Percentiles rank a stretch among this genome's conserved stretches.
Conservation (phyloP, 2,329 filamentous ascomycete species). For the Colletotrichum kahawae region DNA sequence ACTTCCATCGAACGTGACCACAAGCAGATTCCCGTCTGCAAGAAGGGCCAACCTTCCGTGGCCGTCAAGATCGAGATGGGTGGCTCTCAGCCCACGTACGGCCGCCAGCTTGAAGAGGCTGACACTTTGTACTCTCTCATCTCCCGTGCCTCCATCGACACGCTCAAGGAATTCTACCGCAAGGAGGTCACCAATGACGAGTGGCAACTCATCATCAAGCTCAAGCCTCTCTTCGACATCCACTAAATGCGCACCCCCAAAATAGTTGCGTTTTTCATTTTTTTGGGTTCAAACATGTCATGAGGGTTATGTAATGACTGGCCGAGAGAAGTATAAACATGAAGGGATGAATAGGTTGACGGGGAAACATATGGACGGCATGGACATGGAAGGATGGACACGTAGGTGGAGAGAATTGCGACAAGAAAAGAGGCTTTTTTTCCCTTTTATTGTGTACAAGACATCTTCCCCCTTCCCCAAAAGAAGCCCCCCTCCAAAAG, state of each 20-base stretch:
- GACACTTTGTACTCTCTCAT: slow-evolving; percentile 89
- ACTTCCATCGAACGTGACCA: slow-evolving; percentile 96
- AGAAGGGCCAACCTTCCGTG: slow-evolving; percentile 96
- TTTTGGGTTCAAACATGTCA: neutral
- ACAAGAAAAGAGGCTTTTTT: neutral
- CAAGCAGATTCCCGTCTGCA: slow-evolving; percentile 90
- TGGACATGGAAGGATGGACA: neutral
- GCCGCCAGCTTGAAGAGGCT: slow-evolving; percentile 90
- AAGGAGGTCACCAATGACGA: slow-evolving; percentile 88
- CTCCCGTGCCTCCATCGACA: slow-evolving; percentile 88
- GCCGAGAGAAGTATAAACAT: neutral
- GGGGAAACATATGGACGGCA: neutral
- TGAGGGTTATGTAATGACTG: neutral
- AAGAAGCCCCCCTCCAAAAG: neutral
- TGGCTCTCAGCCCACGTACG: slow-evolving; percentile 89
- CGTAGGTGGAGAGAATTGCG: neutral
- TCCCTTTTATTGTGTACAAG: neutral
- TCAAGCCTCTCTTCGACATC: slow-evolving; percentile 95
- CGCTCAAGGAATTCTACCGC: slow-evolving; percentile 94
- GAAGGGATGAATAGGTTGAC: neutral
- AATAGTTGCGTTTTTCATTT: neutral
- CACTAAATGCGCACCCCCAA: slow-evolving; percentile 49
- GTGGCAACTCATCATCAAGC: slow-evolving; percentile 92
- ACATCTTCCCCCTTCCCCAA: neutral
- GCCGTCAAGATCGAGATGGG: slow-evolving; percentile 98